Base-by-base conservation (phyloP, 371 early-diverging fungal species). In the Blakeslea trispora region DNA sequence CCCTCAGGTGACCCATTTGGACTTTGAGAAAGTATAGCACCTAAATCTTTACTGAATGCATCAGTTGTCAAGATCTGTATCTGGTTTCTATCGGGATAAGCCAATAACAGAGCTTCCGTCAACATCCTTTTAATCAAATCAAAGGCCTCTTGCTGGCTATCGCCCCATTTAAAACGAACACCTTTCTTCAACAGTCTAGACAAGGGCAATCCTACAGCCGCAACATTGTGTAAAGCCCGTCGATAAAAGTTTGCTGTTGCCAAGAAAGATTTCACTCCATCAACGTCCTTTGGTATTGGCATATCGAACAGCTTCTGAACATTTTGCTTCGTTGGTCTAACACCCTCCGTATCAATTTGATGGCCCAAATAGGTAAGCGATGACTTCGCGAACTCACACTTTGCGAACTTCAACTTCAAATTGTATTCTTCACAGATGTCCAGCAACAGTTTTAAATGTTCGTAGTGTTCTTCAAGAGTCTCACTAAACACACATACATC, bases 391-490 rank as follows among this genome's bases (percentile, higher is more conserved):
- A 60, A 60, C 2, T 8, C 14, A 35, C 54, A 60, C 45, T 60
- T 60, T 10, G 17, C 41, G 0, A 52, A 57, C 50, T 76, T 78
- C 17, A 80, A 58, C 24, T 61, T 49, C 2, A 86, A 40, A 5
- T 57, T 46, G 23, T 55, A 51, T 15, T 65, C 55, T 17, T 59
- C 15, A 8, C 81, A 63, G 19, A 49, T 56, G 18, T 62, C 41
- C 9, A 83, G 62, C 0, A 83, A 65, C 32, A 14, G 0, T 19
- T 54, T 17, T 0, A 83, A 22, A 42, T 77, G 74, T 1, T 46
- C 17, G 0, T 66, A 1, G 55, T 82, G 80, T 28, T 77, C 70
- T 21, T 75, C 72, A 18, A 55, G 28, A 5, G 28, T 28, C 28
- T 28, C 7, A 7, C 28, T 28, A 7, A 28, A 28, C 7, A 28